A percentile compares a stretch with the other conserved stretches of the same genome.
Evolutionary conservation across 352 stramenopile species (phyloP).

Genomic region (Hyaloperonospora brassicae): DNA sequence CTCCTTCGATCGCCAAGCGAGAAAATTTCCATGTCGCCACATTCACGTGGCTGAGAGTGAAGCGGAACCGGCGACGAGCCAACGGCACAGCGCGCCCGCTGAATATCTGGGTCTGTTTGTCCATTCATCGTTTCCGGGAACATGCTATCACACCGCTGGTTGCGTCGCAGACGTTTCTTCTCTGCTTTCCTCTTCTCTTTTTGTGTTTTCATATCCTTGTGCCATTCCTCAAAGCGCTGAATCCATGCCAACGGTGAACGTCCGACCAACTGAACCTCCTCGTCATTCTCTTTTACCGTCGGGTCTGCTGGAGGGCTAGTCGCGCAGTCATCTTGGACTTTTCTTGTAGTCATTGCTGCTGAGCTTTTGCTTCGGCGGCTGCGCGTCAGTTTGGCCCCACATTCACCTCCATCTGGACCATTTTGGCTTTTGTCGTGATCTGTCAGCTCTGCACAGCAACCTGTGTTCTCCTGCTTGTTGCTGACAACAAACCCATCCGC

Average conservation of each 20-base stretch:
- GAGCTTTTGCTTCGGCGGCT: conserved; percentile 69
- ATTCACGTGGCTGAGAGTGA: conserved; percentile 13
- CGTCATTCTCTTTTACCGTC: conserved; percentile 21
- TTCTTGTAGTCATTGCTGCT: conserved; percentile 1
- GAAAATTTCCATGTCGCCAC: conserved; percentile 20
- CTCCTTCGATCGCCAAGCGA: conserved; percentile 21
- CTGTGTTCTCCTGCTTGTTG: conserved; percentile 31
- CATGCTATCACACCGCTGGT: conserved; percentile 32
- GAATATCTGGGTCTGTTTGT: conserved; percentile 10
- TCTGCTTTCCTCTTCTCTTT: conserved; percentile 76
- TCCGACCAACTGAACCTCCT: conserved; percentile 35
- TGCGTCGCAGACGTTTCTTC: conserved; percentile 46
- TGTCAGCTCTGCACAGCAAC: conserved; percentile 28
- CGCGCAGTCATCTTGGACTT: not conserved
- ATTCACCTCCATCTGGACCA: conserved; percentile 13
- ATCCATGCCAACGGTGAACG: conserved; percentile 66
- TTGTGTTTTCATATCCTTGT: conserved; percentile 68
- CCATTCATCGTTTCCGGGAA: conserved; percentile 13
- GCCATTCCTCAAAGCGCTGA: conserved; percentile 73
- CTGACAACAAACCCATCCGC: conserved; percentile 20
- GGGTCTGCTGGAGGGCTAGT: conserved; percentile 16
- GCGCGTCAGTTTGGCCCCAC: conserved; percentile 20
- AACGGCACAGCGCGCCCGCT: conserved; percentile 17
- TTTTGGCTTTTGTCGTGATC: conserved; percentile 8
- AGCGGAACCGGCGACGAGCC: conserved; percentile 26